phyloP scores from a whole-genome alignment of 805 yeast genomes.

The Sporopachydermia quercuum region DNA sequence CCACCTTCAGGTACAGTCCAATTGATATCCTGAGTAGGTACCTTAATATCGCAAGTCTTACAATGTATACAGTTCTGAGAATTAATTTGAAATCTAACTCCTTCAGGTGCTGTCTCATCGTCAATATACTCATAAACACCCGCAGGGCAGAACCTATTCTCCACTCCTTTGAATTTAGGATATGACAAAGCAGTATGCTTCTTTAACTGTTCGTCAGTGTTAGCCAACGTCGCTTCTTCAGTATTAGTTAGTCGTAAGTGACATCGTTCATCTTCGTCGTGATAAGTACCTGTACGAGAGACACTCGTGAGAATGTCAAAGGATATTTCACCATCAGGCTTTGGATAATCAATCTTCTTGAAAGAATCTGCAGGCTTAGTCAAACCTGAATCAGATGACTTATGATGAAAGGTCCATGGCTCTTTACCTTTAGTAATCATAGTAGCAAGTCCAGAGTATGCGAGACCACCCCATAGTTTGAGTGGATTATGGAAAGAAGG shows the following conservation, averaged over 20 bases:
- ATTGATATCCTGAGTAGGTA: constrained; percentile 82
- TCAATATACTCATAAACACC: constrained; percentile 93
- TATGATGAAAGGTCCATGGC: constrained; percentile 77
- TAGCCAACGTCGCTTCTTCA: constrained; percentile 19
- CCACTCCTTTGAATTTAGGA: constrained; percentile 75
- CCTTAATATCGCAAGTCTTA: constrained; percentile 96
- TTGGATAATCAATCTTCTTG: constrained; percentile 75
- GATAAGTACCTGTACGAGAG: constrained; percentile 90
- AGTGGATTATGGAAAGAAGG: constrained; percentile 74
- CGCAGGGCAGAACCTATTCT: constrained; percentile 91
- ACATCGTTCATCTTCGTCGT: constrained; percentile 85
- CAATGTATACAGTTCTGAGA: constrained; percentile 97
- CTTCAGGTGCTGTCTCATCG: constrained; percentile 33
- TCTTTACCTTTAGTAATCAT: constrained; percentile 61
- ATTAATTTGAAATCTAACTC: constrained; percentile 78
- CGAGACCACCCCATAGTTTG: constrained; percentile 72
- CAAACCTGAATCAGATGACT: constrained; percentile 51
- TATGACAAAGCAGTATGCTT: constrained; percentile 56
- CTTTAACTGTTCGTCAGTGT: constrained; percentile 45
- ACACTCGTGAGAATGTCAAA: constrained; percentile 92
- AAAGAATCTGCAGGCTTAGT: constrained; percentile 55
- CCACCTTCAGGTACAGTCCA: constrained; percentile 99
- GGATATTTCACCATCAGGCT: constrained; percentile 87
- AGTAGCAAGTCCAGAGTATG: constrained; percentile 74
- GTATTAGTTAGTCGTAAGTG: constrained; percentile 46